Evolutionary conservation across 2,329 filamentous ascomycete genomes (phyloP).

Genomic region (Hymenoscyphus scutula): DNA sequence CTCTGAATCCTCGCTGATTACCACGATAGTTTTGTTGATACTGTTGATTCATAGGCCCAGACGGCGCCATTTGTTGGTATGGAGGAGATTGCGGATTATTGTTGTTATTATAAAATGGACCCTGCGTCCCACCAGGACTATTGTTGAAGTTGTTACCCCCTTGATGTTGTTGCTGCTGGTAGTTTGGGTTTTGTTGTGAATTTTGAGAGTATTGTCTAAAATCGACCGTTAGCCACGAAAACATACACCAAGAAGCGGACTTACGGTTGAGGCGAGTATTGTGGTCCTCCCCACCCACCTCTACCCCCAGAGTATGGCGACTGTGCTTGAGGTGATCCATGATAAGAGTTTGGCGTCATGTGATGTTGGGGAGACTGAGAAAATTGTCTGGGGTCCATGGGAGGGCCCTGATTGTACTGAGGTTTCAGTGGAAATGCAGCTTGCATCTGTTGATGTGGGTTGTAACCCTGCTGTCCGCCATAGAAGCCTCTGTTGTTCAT

Average conservation of each 20-base stretch:
- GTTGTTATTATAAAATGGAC: conserved; percentile 53
- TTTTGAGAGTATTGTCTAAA: conserved; percentile 61
- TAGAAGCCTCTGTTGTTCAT: conserved; percentile 38
- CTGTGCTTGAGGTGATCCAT: conserved; percentile 59
- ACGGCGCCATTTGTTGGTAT: conserved; percentile 53
- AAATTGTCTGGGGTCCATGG: conserved; percentile 44
- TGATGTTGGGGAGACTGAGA: conserved; percentile 59
- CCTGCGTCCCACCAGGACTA: conserved; percentile 51
- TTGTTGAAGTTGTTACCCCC: conserved; percentile 28
- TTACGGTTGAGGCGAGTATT: conserved; percentile 49
- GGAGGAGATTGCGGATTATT: conserved; percentile 44
- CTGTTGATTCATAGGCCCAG: conserved; percentile 55
- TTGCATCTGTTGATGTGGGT: conserved; percentile 39
- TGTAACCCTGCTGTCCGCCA: conserved; percentile 36
- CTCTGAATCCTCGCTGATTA: conserved; percentile 59
- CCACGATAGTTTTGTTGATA: conserved; percentile 39
- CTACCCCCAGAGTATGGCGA: conserved; percentile 58
- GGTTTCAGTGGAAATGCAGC: conserved; percentile 38
- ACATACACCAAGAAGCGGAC: conserved; percentile 26
- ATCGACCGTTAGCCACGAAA: conserved; percentile 36
- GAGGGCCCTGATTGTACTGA: conserved; percentile 37
- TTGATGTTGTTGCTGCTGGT: conserved; percentile 50
- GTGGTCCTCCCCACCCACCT: conserved; percentile 48
- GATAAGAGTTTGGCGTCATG: conserved; percentile 51
- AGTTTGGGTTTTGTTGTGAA: conserved; percentile 52